Percentiles rank a stretch among this genome's conserved stretches.
Conservation (phyloP, 805 yeast genomes). For the Candida chilensis region DNA sequence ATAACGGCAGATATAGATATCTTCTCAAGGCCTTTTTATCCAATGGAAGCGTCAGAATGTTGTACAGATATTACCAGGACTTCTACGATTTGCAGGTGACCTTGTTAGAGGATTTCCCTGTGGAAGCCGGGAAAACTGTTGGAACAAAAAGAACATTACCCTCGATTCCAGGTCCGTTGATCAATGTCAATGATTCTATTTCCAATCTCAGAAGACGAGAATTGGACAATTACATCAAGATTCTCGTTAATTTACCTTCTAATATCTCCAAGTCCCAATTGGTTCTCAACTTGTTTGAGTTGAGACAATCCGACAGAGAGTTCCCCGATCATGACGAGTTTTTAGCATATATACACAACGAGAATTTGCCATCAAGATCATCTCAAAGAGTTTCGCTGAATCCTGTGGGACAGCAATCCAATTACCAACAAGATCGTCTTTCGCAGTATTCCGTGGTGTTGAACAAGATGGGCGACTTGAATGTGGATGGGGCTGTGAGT, state of each 20-base stretch:
- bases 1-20: constrained; percentile 87
- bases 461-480: constrained; percentile 3
- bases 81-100: constrained; percentile 89
- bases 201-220: constrained; percentile 46
- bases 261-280: constrained; percentile 64
- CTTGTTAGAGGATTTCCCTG: constrained; percentile 76
- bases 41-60: constrained; percentile 58
- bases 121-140: constrained; percentile 83
- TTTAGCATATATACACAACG: constrained; percentile 1
- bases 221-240: constrained; percentile 40
- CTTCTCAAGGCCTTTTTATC: constrained; percentile 58
- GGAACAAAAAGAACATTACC: constrained; percentile 78
- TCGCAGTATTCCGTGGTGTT: constrained; percentile 38
- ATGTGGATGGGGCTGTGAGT: constrained; percentile 8
- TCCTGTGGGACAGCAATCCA: constrained; percentile 25
- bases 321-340: constrained; percentile 9
- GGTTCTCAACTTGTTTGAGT: constrained; percentile 63
- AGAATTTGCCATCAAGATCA: constrained; percentile 4
- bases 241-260: constrained; percentile 63
- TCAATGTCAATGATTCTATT: constrained; percentile 74
- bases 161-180: constrained; percentile 91
- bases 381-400: constrained; percentile 15
- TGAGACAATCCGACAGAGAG: constrained; percentile 58
- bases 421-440: constrained; percentile 40
- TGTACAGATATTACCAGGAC: constrained; percentile 91